Evolutionary conservation across 345 rosid genomes (phyloP).

Genomic region (Lepidium aucheri): DNA sequence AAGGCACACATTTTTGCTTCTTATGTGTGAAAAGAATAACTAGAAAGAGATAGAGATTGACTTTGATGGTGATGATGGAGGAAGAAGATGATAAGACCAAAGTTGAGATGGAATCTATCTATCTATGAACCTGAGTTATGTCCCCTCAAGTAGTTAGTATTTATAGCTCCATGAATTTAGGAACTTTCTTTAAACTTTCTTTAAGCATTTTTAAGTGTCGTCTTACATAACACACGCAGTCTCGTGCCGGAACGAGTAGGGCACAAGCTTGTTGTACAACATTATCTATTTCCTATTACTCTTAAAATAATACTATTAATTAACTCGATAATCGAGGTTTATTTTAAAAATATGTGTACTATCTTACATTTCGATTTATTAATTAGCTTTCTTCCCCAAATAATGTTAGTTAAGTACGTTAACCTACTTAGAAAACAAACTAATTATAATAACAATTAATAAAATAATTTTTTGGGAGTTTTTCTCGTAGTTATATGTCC

Average conservation of each 20-base stretch:
- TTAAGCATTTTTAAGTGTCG: slow-evolving; percentile 9
- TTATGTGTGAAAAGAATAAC: not conserved
- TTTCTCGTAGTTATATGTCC: no score
- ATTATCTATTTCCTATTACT: slow-evolving; percentile 2
- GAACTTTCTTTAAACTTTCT: slow-evolving; percentile 8
- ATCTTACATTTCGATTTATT: not conserved
- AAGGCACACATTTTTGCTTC: slow-evolving; percentile 16
- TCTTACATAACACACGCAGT: slow-evolving; percentile 23
- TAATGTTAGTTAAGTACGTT: not conserved
- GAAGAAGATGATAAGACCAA: slow-evolving; percentile 19
- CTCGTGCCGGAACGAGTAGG: slow-evolving; percentile 28
- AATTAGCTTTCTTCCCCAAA: not conserved
- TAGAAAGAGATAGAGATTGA: slow-evolving; percentile 1
- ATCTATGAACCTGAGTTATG: not conserved
- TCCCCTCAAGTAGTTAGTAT: slow-evolving; percentile 4
- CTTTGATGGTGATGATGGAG: not conserved
- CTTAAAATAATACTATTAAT: not conserved
- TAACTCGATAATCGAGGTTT: not conserved
- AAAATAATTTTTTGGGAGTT: no score
- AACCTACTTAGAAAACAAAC: not conserved
- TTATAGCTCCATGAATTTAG: slow-evolving; percentile 7
- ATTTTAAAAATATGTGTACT: not conserved
- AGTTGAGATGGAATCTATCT: slow-evolving; percentile 17
- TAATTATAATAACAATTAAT: no score
- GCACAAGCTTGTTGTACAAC: slow-evolving; percentile 19